Evolutionary conservation across 495 filamentous ascomycete genomes (phyloP), one percentile per base, ranked within the genome.

Genomic region (Pseudotulostoma volvatum): DNA sequence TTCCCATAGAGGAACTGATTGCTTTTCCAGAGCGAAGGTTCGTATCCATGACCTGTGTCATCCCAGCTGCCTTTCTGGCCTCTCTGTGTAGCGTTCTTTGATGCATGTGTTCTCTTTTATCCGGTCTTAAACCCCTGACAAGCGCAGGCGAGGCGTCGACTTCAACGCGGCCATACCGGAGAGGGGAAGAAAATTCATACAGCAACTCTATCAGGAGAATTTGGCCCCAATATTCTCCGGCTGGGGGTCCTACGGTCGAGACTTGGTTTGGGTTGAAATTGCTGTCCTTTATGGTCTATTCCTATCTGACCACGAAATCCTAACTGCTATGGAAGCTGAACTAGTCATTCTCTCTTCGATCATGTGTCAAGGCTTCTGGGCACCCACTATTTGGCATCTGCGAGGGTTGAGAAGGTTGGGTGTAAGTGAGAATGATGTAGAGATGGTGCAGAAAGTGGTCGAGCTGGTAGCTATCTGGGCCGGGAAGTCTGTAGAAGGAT

Each of bases 341-440:
- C 32, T 74, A 31, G 62, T 75, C 17, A 66, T 73, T 3, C 46
- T 73, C 33, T 55, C 70, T 1, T 64, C 57, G 1, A 76, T 77
- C 39, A 74, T 76, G 71, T 67, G 66, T 19, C 71, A 75, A 58
- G 71, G 71, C 47, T 44, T 74, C 40, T 53, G 46, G 18, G 49
- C 49, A 14, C 61, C 70, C 50, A 74, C 68, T 0, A 57, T 61
- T 20, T 77, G 71, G 71, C 73, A 77, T 60, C 58, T 74, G 41
- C 54, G 73, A 21, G 71, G 71, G 0, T 58, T 58, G 9, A 53
- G 70, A 32, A 51, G 73, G 36, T 49, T 76, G 21, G 71, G 71
- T 0, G 51, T 74, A 0, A 54, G 60, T 4, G 51, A 50, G 46
- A 57, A 67, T 35, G 70, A 76, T 50, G 64, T 68, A 0, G 54